Evolutionary conservation across 164 flowering plant genomes (phyloP).

Genomic region (Nymphaea thermarum): DNA sequence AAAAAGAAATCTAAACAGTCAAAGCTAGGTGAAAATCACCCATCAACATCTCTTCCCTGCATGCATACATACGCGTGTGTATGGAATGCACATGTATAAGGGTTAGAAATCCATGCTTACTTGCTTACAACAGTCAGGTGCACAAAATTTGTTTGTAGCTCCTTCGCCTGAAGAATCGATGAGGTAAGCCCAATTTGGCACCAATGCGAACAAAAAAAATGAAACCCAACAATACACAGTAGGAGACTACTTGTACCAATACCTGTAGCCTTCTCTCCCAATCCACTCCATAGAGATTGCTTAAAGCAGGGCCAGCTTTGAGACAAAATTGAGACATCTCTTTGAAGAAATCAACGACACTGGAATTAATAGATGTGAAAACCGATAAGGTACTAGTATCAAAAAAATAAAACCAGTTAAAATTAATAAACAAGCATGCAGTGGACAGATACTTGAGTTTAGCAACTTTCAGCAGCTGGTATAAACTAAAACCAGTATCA

Average conservation of each 20-base stretch:
- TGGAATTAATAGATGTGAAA: constrained; percentile 13
- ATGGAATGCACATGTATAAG: neutral
- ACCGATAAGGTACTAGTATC: too few species aligned
- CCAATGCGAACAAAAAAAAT: constrained; percentile 2
- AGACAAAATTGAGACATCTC: constrained; percentile 83
- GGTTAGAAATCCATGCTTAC: constrained; percentile 28
- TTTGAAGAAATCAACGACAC: constrained; percentile 71
- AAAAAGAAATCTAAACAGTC: neutral
- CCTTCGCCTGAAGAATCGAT: constrained; percentile 47
- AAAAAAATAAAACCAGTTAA: neutral
- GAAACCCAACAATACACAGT: neutral
- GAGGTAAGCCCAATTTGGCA: neutral
- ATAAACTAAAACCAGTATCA: constrained; percentile 37
- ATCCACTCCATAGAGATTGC: constrained; percentile 56
- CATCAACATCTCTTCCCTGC: neutral
- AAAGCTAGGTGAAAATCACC: neutral
- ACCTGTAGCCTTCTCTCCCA: constrained; percentile 96
- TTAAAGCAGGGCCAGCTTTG: constrained; percentile 58
- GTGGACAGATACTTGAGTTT: constrained; percentile 49
- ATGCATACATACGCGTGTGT: neutral
- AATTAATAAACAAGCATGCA: neutral
- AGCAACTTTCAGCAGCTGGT: constrained; percentile 56
- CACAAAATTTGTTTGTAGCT: constrained; percentile 75
- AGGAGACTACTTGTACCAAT: constrained; percentile 1
- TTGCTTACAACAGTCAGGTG: constrained; percentile 73